A percentile compares a stretch with the other conserved stretches of the same genome.
These are phyloP conservation scores for Neocucurbitaria cava DNA, from an alignment of 2,329 filamentous ascomycete genomes.

Conservation along the genomic window DNA sequence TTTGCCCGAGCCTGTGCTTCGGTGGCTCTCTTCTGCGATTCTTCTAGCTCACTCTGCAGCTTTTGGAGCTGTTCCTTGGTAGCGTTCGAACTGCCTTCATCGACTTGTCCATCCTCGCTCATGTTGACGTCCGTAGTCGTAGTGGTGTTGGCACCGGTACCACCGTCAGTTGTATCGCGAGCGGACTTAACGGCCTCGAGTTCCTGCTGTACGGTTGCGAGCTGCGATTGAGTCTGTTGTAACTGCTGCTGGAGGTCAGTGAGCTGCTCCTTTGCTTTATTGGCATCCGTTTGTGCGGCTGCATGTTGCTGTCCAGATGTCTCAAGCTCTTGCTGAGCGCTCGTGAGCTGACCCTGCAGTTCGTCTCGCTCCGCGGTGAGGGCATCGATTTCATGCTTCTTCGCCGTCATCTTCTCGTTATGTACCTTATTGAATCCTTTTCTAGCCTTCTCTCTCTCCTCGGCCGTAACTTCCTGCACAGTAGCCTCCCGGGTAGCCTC, in stretches of 20 bases:
- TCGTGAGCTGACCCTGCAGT: slow-evolving; percentile 48
- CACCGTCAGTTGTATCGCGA: slow-evolving; percentile 66
- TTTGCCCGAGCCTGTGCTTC: slow-evolving; percentile 47
- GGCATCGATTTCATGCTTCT: slow-evolving; percentile 56
- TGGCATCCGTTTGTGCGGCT: slow-evolving; percentile 22
- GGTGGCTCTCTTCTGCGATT: slow-evolving; percentile 34
- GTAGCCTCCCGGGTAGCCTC: slow-evolving; percentile 20
- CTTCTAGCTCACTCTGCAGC: slow-evolving; percentile 46
- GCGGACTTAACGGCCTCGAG: slow-evolving; percentile 69
- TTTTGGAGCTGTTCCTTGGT: slow-evolving; percentile 41
- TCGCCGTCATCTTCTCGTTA: slow-evolving; percentile 42
- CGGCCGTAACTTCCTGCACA: slow-evolving; percentile 42
- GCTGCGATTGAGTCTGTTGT: slow-evolving; percentile 24
- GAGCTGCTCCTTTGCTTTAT: slow-evolving; percentile 63
- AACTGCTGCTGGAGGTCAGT: slow-evolving; percentile 57
- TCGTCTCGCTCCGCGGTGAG: slow-evolving; percentile 68
- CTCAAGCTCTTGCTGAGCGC: slow-evolving; percentile 65
- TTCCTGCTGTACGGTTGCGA: slow-evolving; percentile 42
- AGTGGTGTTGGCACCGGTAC: slow-evolving; percentile 52
- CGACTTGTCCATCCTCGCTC: slow-evolving; percentile 58
- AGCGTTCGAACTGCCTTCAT: slow-evolving; percentile 39
- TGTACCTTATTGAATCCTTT: slow-evolving; percentile 60
- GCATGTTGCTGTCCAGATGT: slow-evolving; percentile 52
- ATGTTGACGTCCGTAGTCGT: slow-evolving; percentile 38
- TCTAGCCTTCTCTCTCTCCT: slow-evolving; percentile 66